Conservation (phyloP, 2,329 filamentous ascomycete species). For the Penicillium brevicompactum region DNA sequence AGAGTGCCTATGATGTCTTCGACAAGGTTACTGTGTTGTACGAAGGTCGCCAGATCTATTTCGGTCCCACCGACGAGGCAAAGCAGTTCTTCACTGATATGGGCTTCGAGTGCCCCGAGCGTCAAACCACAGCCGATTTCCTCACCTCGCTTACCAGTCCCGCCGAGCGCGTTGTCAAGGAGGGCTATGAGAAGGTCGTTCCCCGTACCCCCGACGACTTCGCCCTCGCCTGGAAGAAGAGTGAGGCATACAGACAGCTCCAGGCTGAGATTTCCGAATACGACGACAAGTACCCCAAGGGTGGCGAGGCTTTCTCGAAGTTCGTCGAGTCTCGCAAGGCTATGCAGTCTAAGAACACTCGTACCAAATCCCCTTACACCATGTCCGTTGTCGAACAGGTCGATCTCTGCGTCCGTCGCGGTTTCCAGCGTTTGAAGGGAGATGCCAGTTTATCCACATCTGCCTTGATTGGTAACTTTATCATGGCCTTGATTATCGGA, state of each 20-base stretch:
- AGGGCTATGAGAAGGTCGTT: conserved; percentile 64
- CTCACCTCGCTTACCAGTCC: conserved; percentile 71
- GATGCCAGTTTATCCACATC: conserved; percentile 75
- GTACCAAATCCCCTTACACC: conserved; percentile 77
- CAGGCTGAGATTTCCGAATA: conserved; percentile 49
- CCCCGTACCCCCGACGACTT: conserved; percentile 73
- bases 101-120: conserved; percentile 69
- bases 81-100: conserved; percentile 68
- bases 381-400: conserved; percentile 77
- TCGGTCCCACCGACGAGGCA: conserved; percentile 64
- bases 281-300: conserved; percentile 45
- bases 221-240: conserved; percentile 58
- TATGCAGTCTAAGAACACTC: conserved; percentile 50
- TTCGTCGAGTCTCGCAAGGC: conserved; percentile 46
- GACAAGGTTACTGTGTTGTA: conserved; percentile 75
- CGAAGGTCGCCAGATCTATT: conserved; percentile 77
- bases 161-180: conserved; percentile 57
- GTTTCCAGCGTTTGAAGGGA: conserved; percentile 73
- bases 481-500: conserved; percentile 75
- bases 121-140: conserved; percentile 73
- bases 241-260: conserved; percentile 48
- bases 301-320: conserved; percentile 41
- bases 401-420: conserved; percentile 76
- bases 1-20: conserved; percentile 60
- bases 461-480: conserved; percentile 67